A percentile compares a stretch with the other conserved stretches of the same genome.
Evolutionary conservation across 169 alveolate genomes (phyloP).

Genomic region (Perkinsus olseni): DNA sequence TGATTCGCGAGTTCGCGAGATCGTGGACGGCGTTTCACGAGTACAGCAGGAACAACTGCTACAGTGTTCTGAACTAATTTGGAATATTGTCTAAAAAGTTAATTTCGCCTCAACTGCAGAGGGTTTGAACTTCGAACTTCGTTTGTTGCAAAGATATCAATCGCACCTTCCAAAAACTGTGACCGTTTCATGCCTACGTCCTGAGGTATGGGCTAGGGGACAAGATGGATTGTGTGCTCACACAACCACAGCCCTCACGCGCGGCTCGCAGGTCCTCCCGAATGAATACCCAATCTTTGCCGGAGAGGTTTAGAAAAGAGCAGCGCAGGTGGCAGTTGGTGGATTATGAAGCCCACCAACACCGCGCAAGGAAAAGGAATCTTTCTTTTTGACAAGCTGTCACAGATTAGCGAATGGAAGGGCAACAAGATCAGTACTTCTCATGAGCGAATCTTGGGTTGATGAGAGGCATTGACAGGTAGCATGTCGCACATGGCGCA

Average conservation of each 20-base stretch:
- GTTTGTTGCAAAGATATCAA: too few species aligned
- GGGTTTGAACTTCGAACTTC: too few species aligned
- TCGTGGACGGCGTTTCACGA: too few species aligned
- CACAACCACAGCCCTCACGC: too few species aligned
- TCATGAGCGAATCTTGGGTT: background rate
- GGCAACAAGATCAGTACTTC: background rate
- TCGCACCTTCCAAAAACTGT: too few species aligned
- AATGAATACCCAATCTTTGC: constrained; percentile 72
- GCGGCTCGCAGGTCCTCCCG: constrained; percentile 48
- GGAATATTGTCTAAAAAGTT: too few species aligned
- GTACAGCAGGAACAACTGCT: background rate
- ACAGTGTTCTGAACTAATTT: too few species aligned
- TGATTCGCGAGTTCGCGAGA: too few species aligned
- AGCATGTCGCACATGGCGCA: background rate
- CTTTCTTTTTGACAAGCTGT: constrained; percentile 61
- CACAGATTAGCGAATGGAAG: constrained; percentile 57
- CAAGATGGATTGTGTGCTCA: too few species aligned
- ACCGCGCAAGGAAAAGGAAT: constrained; percentile 77
- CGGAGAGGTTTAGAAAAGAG: constrained; percentile 69
- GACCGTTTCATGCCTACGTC: too few species aligned
- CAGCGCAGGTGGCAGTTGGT: constrained; percentile 16
- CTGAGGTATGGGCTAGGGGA: too few species aligned
- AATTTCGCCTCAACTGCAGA: too few species aligned
- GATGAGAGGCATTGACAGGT: background rate
- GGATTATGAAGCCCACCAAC: constrained; percentile 81